phyloP scores from a whole-genome alignment of 441 rosid species.

The Euphorbia celastroides region DNA sequence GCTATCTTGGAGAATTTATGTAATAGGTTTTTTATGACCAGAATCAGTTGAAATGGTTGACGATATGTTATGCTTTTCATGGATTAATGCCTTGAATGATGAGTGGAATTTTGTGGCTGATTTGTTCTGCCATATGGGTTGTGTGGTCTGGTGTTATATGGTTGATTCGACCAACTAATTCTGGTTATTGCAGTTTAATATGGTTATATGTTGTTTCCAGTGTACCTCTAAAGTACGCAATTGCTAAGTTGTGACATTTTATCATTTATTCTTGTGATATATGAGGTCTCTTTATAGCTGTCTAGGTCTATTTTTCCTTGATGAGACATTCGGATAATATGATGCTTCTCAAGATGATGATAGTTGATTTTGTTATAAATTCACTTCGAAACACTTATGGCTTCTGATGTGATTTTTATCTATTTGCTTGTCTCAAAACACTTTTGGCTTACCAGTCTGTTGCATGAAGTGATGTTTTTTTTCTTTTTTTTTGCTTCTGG shows the following conservation, averaged over 20 bases:
- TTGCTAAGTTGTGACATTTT: not conserved
- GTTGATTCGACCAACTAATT: not conserved
- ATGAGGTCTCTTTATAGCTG: not conserved
- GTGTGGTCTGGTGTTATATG: not conserved
- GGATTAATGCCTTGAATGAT: not conserved
- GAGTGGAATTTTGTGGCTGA: not conserved
- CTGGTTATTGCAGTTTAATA: not conserved
- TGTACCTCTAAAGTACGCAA: not conserved
- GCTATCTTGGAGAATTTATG: not conserved
- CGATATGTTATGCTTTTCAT: not conserved
- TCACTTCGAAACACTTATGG: not conserved
- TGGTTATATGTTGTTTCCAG: not conserved
- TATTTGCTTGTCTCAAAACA: not conserved
- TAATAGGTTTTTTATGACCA: not conserved
- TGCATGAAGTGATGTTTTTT: not conserved
- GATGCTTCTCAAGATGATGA: not conserved
- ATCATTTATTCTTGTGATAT: not conserved
- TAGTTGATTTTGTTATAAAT: not conserved
- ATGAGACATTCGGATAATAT: not conserved
- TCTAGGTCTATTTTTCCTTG: not conserved
- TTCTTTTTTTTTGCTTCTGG: not conserved
- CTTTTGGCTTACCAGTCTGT: not conserved
- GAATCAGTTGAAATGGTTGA: not conserved
- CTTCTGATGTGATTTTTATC: not conserved
- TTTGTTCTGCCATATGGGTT: not conserved